Base-by-base conservation (phyloP, 2,329 filamentous ascomycete species). In the Fusarium aywerte region DNA sequence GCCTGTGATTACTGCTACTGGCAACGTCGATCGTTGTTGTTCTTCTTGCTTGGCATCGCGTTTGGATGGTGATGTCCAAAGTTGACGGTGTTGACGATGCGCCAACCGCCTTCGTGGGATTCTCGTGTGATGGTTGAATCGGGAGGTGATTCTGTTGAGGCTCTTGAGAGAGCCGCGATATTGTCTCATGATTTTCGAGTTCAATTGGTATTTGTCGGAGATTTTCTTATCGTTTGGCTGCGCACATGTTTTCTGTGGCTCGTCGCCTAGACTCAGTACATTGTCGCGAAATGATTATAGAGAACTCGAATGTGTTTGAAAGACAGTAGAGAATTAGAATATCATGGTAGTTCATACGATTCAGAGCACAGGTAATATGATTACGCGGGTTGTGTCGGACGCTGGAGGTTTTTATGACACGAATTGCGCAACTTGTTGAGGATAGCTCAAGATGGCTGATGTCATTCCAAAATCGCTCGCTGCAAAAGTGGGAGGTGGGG, bases 1-100 rank as follows among this genome's bases (percentile, higher is more conserved):
- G 40, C 75, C 73, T 25, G 77, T 74, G 56, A 78, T 68, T 60
- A 80, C 69, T 59, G 74, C 76, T 48, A 74, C 69, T 11, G 78
- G 74, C 35, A 77, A 67, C 53, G 72, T 64, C 44, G 72, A 73
- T 36, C 60, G 60, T 60, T 68, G 68, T 60, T 69, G 67, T 43
- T 58, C 53, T 52, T 70, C 52, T 58, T 73, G 52, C 53, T 73
- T 69, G 27, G 57, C 61, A 53, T 64, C 61, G 43, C 49, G 52
- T 27, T 59, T 60, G 44, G 60, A 51, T 44, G 59, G 49, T 12
- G 51, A 70, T 52, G 57, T 71, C 66, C 39, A 71, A 44, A 67
- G 52, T 32, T 52, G 62, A 42, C 61, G 71, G 35, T 59, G 51
- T 32, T 57, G 64, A 38, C 59, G 71, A 44, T 58, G 67, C 21